A percentile compares a stretch with the other conserved stretches of the same genome.
Evolutionary conservation across 345 rosid genomes (phyloP).

Genomic region (Citrus australasica): DNA sequence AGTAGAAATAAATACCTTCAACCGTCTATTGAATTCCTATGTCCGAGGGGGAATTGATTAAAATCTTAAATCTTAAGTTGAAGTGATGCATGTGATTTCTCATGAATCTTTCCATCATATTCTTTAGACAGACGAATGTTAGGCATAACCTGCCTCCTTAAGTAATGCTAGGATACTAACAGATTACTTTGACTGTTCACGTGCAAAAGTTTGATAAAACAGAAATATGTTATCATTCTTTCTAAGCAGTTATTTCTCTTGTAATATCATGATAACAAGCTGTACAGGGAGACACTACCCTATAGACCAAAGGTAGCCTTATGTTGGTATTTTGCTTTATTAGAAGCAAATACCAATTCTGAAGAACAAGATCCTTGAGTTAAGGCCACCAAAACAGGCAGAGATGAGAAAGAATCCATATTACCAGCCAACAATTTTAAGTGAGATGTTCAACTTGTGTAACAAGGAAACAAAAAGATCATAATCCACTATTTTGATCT

Average conservation of each 20-base stretch:
- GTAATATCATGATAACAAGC: background rate
- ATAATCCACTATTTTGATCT: background rate
- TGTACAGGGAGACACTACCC: background rate
- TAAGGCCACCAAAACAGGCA: background rate
- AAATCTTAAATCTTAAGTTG: background rate
- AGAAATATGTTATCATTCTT: too few species aligned
- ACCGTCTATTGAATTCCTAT: background rate
- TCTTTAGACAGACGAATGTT: background rate
- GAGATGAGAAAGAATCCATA: background rate
- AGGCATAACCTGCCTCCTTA: background rate
- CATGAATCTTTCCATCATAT: background rate
- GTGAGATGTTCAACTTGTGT: background rate
- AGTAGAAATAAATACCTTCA: background rate
- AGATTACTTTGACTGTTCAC: background rate
- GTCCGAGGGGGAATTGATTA: background rate
- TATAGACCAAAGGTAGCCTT: background rate
- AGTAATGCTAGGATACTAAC: background rate
- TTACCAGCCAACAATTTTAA: background rate
- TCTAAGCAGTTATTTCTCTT: background rate
- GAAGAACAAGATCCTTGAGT: constrained; percentile 5
- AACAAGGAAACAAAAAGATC: background rate
- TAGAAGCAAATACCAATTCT: background rate
- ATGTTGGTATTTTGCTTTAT: background rate
- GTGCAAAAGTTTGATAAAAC: too few species aligned
- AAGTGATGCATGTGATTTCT: background rate